Percentiles rank a stretch among this genome's conserved stretches.
phyloP scores from a whole-genome alignment of 1,139 yeast species.

The Kurtzmaniella quercitrusa region DNA sequence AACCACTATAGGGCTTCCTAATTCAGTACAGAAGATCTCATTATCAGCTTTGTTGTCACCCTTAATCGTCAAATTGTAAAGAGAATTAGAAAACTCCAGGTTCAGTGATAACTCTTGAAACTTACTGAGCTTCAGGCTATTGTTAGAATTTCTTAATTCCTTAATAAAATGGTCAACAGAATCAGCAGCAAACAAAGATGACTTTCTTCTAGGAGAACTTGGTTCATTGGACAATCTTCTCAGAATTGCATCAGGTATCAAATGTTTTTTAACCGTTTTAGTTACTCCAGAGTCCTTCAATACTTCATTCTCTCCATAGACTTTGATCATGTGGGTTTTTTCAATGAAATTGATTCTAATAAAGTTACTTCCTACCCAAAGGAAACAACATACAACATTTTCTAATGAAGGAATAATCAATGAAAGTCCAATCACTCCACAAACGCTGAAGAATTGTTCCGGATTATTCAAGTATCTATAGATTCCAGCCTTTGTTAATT shows the following conservation, averaged over 20 bases:
- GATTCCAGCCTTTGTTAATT: constrained; percentile 76
- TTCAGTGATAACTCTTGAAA: constrained; percentile 39
- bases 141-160: constrained; percentile 29
- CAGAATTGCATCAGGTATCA: constrained; percentile 38
- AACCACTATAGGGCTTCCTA: constrained; percentile 56
- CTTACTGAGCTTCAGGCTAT: constrained; percentile 28
- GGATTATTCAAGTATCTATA: constrained; percentile 84
- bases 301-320: constrained; percentile 67
- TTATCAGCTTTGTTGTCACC: constrained; percentile 17
- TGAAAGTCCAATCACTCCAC: constrained; percentile 80
- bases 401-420: constrained; percentile 58
- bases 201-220: constrained; percentile 16
- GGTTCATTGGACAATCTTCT: constrained; percentile 26
- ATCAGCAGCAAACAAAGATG: constrained; percentile 27
- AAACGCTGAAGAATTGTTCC: constrained; percentile 75
- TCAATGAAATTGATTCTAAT: constrained; percentile 71
- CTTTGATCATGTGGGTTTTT: constrained; percentile 72
- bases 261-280: constrained; percentile 56
- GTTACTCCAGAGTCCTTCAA: constrained; percentile 62
- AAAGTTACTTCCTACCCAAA: constrained; percentile 70
- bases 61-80: constrained; percentile 24
- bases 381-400: constrained; percentile 50
- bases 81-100: constrained; percentile 36
- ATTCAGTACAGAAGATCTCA: constrained; percentile 20
- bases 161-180: constrained; percentile 39